These are phyloP conservation scores for Barbarea vulgaris DNA, from an alignment of 345 rosid species.

Conservation along the genomic window DNA sequence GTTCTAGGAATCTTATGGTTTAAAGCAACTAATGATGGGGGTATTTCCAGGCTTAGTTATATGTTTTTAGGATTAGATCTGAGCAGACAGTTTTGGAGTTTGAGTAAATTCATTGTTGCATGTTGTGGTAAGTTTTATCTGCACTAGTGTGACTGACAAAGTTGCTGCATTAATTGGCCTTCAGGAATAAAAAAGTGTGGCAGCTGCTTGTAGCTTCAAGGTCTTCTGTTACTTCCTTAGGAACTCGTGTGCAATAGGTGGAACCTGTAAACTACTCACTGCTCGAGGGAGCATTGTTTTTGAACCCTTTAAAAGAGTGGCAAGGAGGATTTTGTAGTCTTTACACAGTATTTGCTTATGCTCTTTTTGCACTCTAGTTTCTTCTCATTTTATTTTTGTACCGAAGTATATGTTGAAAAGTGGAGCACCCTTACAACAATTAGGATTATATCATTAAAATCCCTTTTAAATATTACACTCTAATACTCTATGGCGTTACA, in stretches of 20 bases:
- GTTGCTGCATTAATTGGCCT: constrained; percentile 1
- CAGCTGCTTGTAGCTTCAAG: constrained; percentile 20
- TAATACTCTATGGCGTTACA: too few species aligned
- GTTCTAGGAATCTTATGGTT: neutral
- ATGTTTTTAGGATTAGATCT: neutral
- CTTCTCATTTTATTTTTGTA: neutral
- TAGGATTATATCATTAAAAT: too few species aligned
- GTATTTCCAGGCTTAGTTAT: neutral
- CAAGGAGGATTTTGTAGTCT: constrained; percentile 28
- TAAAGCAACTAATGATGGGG: neutral
- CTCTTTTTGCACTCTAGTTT: neutral
- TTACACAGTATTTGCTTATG: constrained; percentile 13
- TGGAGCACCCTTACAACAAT: too few species aligned
- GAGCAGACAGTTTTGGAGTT: neutral
- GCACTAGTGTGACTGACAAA: neutral
- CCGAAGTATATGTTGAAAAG: neutral
- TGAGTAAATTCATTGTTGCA: neutral
- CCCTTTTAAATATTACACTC: too few species aligned
- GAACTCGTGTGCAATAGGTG: constrained; percentile 3
- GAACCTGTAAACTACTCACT: constrained; percentile 27
- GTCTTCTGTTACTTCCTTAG: constrained; percentile 22
- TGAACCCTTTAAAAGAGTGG: constrained; percentile 28
- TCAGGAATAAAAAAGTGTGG: constrained; percentile 38
- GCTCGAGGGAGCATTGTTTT: constrained; percentile 34
- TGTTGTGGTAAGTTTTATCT: neutral